phyloP scores from a whole-genome alignment of 257 asterid genomes.

The Capsicum baccatum region DNA sequence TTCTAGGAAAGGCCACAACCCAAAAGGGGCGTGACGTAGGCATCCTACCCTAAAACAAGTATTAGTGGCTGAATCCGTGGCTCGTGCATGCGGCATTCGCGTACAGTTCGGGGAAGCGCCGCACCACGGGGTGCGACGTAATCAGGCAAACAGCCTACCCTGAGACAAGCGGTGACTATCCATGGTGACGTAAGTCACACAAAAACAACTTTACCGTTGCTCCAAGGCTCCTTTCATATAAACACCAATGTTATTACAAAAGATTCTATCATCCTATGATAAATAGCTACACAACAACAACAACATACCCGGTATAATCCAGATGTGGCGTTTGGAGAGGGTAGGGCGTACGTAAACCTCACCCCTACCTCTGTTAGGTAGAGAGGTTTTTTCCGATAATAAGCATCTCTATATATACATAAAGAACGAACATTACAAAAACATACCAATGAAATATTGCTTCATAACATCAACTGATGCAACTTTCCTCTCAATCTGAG shows the following conservation, averaged over 20 bases:
- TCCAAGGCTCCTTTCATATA: not conserved
- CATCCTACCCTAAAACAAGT: not conserved
- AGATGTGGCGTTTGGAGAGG: no score
- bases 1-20: not conserved
- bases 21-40: not conserved
- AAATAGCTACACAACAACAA: not conserved
- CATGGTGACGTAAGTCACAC: not conserved
- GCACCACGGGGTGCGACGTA: not conserved
- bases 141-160: not conserved
- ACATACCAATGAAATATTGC: constrained; percentile 31
- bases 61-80: not conserved
- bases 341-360: no score
- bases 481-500: constrained; percentile 38
- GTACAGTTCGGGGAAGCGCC: not conserved
- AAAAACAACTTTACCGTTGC: not conserved
- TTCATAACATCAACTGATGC: constrained; percentile 34
- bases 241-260: not conserved
- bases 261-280: not conserved
- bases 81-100: not conserved
- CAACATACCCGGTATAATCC: no score
- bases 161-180: not conserved
- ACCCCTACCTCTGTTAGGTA: no score
- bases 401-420: not conserved
- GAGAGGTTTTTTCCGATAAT: not conserved
- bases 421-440: not conserved